Evolutionary conservation across 805 yeast genomes (phyloP).

Genomic region (Wickerhamomyces mucosus): DNA sequence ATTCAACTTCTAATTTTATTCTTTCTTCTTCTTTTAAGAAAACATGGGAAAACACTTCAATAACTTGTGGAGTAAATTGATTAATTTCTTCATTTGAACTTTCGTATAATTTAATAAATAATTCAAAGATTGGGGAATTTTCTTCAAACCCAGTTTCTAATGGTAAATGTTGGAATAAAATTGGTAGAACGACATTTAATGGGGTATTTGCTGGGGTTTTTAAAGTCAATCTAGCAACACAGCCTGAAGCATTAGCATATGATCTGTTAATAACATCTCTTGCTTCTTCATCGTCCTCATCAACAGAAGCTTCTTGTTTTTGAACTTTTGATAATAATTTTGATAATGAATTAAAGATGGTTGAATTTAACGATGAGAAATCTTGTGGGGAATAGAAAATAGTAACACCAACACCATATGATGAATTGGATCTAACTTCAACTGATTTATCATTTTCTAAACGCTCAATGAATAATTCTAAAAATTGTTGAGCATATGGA

Average conservation of each 20-base stretch:
- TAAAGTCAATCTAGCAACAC: constrained; percentile 86
- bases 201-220: constrained; percentile 69
- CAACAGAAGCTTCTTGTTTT: constrained; percentile 45
- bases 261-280: constrained; percentile 75
- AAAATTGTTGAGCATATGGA: constrained; percentile 60
- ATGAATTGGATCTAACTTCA: constrained; percentile 91
- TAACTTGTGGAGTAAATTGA: constrained; percentile 46
- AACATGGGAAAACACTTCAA: constrained; percentile 59
- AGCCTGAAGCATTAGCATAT: constrained; percentile 92
- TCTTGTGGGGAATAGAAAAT: constrained; percentile 32
- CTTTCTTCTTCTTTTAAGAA: constrained; percentile 71
- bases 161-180: constrained; percentile 71
- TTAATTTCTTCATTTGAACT: constrained; percentile 46
- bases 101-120: constrained; percentile 65
- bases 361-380: constrained; percentile 53
- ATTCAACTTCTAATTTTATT: constrained; percentile 56
- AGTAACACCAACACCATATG: constrained; percentile 87
- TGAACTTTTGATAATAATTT: constrained; percentile 73
- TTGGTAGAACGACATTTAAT: constrained; percentile 64
- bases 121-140: constrained; percentile 79
- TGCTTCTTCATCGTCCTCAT: constrained; percentile 64
- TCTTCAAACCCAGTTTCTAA: constrained; percentile 85
- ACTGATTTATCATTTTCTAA: constrained; percentile 67
- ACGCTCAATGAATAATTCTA: constrained; percentile 59
- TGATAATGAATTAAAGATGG: constrained; percentile 57